Evolutionary conservation across 192 early-diverging fungal species (phyloP).

Genomic region (Coemansia asiatica): DNA sequence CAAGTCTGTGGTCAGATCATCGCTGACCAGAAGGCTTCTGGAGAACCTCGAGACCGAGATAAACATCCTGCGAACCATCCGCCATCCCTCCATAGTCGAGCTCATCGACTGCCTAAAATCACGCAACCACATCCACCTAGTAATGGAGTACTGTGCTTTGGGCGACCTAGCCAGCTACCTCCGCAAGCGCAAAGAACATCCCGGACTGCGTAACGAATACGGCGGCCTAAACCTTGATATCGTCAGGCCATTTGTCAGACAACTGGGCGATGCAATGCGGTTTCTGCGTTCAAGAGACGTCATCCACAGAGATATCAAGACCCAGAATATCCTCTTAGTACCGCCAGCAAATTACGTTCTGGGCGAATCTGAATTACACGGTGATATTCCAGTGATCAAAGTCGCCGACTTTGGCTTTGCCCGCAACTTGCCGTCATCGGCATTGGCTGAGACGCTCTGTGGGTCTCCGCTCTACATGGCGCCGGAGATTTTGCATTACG

Average conservation of each 20-base stretch:
- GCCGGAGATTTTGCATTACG: constrained; percentile 81
- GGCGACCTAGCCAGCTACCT: constrained; percentile 93
- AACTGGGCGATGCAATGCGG: constrained; percentile 76
- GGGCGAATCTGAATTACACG: constrained; percentile 45
- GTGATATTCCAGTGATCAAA: constrained; percentile 71
- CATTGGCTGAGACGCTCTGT: constrained; percentile 93
- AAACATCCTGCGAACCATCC: constrained; percentile 81
- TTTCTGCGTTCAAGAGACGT: constrained; percentile 84
- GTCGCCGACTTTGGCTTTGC: constrained; percentile 99
- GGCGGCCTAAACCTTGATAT: constrained; percentile 81
- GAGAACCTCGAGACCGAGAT: constrained; percentile 98
- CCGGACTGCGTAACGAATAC: constrained; percentile 59
- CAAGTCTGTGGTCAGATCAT: constrained; percentile 85
- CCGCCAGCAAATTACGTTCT: constrained; percentile 56
- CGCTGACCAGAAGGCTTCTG: constrained; percentile 85
- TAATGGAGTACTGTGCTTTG: constrained; percentile 97
- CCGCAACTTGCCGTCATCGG: constrained; percentile 74
- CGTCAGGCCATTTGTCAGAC: constrained; percentile 81
- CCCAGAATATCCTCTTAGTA: constrained; percentile 87
- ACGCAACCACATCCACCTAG: constrained; percentile 87
- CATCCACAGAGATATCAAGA: constrained; percentile 97
- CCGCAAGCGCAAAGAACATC: constrained; percentile 61
- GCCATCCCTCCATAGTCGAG: constrained; percentile 84
- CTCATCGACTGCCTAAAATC: constrained; percentile 91
- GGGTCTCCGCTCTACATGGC: constrained; percentile 97